phyloP scores from a whole-genome alignment of 768 basidiomycete species.

The Leccinum variicolor region DNA sequence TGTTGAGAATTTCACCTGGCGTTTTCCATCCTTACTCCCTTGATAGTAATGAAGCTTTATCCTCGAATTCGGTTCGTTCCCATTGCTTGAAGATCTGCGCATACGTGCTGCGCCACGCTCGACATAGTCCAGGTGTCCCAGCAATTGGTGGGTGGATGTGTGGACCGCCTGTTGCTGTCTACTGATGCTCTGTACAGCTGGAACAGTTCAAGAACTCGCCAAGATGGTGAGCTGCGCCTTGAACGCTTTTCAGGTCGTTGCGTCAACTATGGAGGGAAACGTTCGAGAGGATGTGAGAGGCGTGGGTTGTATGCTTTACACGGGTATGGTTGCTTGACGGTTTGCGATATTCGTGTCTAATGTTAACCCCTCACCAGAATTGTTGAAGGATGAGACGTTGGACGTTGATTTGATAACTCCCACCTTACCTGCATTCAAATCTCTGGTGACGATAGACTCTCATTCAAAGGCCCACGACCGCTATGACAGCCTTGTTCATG shows the following conservation, averaged over 20 bases:
- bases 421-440: conserved; percentile 76
- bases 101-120: conserved; percentile 71
- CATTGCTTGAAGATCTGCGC: conserved; percentile 85
- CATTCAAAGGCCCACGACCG: conserved; percentile 43
- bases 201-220: conserved; percentile 51
- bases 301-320: conserved; percentile 75
- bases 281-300: conserved; percentile 75
- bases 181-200: conserved; percentile 39
- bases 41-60: conserved; percentile 31
- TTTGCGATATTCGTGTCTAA: neutral
- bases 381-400: conserved; percentile 83
- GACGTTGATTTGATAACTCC: conserved; percentile 79
- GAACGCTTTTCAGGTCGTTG: conserved; percentile 56
- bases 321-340: conserved; percentile 42
- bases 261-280: conserved; percentile 48
- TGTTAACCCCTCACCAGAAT: conserved; percentile 40
- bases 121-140: conserved; percentile 51
- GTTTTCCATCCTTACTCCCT: neutral
- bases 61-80: conserved; percentile 35
- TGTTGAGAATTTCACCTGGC: neutral
- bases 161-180: conserved; percentile 2
- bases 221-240: conserved; percentile 65
- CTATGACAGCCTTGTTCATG: conserved; percentile 66
- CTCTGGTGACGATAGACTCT: conserved; percentile 53
- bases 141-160: conserved; percentile 43